Evolutionary conservation across 331 rosid species (phyloP).

Genomic region (Stylosanthes scabra): DNA sequence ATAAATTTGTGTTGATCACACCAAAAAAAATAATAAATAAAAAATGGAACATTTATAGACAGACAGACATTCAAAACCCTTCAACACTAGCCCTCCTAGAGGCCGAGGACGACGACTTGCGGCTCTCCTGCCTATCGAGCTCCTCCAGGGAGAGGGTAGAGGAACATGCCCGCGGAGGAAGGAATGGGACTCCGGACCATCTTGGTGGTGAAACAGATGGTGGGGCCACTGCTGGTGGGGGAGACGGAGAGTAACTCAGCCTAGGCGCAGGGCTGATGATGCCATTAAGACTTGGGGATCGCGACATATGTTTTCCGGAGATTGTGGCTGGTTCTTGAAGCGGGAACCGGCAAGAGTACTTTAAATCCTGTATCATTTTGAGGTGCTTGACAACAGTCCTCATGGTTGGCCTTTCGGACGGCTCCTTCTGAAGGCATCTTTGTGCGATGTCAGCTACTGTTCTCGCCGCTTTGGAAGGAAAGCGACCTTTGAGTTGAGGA

Average conservation of each 20-base stretch:
- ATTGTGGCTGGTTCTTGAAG: constrained; percentile 77
- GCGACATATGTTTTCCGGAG: constrained; percentile 71
- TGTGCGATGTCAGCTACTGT: constrained; percentile 88
- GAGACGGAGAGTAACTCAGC: constrained; percentile 81
- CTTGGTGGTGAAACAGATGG: constrained; percentile 73
- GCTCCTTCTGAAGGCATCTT: constrained; percentile 92
- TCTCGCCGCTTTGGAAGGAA: constrained; percentile 88
- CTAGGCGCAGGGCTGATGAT: constrained; percentile 68
- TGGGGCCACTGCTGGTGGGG: constrained; percentile 56
- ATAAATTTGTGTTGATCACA: constrained; percentile 77
- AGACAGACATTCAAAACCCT: constrained; percentile 77
- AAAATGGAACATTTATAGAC: constrained; percentile 52
- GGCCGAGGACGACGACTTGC: constrained; percentile 76
- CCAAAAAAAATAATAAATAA: constrained; percentile 43
- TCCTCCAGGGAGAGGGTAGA: constrained; percentile 74
- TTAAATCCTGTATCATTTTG: constrained; percentile 78
- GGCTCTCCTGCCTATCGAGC: constrained; percentile 77
- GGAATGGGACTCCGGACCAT: constrained; percentile 49
- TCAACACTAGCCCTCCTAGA: constrained; percentile 79
- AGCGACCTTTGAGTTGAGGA: constrained; percentile 87
- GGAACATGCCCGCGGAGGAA: constrained; percentile 72
- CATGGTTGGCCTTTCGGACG: constrained; percentile 96
- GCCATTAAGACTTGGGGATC: constrained; percentile 92
- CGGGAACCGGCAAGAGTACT: constrained; percentile 82
- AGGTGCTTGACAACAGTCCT: constrained; percentile 84